phyloP scores from a whole-genome alignment of 1,284 basidiomycete species.

The Malassezia obtusa region DNA sequence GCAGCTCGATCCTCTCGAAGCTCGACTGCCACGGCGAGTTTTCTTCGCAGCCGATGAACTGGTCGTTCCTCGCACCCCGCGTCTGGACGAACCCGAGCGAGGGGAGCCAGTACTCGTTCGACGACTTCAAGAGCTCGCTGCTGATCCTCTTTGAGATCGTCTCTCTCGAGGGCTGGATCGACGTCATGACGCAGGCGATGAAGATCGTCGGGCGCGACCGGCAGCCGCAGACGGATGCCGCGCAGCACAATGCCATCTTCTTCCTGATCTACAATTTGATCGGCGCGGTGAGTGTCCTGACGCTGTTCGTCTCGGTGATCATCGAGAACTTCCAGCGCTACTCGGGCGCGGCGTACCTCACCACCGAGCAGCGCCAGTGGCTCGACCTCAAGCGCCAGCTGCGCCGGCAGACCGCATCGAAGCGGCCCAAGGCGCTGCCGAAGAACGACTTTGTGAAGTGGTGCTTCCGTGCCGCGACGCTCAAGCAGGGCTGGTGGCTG shows the following conservation, averaged over 20 bases:
- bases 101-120: conserved; percentile 80
- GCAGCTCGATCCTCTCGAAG: conserved; percentile 53
- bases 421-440: conserved; percentile 61
- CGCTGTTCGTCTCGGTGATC: conserved; percentile 62
- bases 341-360: conserved; percentile 63
- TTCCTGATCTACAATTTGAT: conserved; percentile 86
- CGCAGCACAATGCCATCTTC: conserved; percentile 64
- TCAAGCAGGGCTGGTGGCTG: conserved; percentile 91
- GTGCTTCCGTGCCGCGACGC: conserved; percentile 83
- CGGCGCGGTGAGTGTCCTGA: conserved; percentile 67
- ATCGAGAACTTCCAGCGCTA: conserved; percentile 83
- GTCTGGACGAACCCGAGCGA: conserved; percentile 79
- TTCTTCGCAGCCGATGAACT: conserved; percentile 51
- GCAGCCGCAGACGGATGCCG: conserved; percentile 35
- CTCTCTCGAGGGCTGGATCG: conserved; percentile 85
- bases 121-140: conserved; percentile 72
- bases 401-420: conserved; percentile 74
- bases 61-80: conserved; percentile 66
- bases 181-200: conserved; percentile 76
- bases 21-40: conserved; percentile 69
- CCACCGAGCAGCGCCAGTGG: conserved; percentile 87
- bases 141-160: conserved; percentile 95
- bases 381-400: conserved; percentile 83
- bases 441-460: conserved; percentile 60
- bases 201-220: conserved; percentile 59